A percentile compares a stretch with the other conserved stretches of the same genome.
Conservation (phyloP, 2,329 filamentous ascomycete genomes). For the Colletotrichum tanaceti region DNA sequence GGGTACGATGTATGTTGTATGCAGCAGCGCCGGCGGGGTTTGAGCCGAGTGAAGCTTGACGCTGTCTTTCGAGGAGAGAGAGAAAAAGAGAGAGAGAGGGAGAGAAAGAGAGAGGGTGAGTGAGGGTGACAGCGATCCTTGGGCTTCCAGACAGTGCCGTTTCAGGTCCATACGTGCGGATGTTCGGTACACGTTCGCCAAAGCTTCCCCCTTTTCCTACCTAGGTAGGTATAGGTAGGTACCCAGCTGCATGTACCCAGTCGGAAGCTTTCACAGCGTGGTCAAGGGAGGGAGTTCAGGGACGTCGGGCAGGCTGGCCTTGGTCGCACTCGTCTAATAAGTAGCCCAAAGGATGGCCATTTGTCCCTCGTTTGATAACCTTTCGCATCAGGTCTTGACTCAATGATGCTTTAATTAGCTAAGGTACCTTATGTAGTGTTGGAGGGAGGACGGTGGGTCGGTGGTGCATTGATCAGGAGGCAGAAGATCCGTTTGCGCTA, state of each 20-base stretch:
- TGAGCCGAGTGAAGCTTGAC: constrained; percentile 1
- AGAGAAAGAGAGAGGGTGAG: too few species aligned
- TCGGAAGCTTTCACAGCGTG: constrained; percentile 30
- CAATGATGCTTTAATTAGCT: not conserved
- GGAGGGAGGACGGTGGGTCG: not conserved
- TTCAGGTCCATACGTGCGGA: not conserved
- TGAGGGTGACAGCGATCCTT: not conserved
- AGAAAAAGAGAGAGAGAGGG: too few species aligned
- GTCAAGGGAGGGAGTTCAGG: constrained; percentile 8
- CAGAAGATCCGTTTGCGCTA: not conserved
- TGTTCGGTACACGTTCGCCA: not conserved
- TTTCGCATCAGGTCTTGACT: not conserved
- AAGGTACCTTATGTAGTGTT: too few species aligned
- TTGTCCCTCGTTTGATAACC: not conserved
- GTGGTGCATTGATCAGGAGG: not conserved
- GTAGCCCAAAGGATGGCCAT: not conserved
- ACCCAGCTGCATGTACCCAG: not conserved
- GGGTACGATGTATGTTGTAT: not conserved
- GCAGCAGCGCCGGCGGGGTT: not conserved
- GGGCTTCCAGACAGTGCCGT: not conserved
- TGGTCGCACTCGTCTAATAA: constrained; percentile 10
- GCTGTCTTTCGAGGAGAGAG: not conserved
- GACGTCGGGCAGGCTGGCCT: constrained; percentile 36
- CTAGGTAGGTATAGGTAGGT: too few species aligned
- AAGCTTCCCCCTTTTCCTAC: not conserved